phyloP scores from a whole-genome alignment of 768 basidiomycete genomes.

The Lyophyllum atratum region DNA sequence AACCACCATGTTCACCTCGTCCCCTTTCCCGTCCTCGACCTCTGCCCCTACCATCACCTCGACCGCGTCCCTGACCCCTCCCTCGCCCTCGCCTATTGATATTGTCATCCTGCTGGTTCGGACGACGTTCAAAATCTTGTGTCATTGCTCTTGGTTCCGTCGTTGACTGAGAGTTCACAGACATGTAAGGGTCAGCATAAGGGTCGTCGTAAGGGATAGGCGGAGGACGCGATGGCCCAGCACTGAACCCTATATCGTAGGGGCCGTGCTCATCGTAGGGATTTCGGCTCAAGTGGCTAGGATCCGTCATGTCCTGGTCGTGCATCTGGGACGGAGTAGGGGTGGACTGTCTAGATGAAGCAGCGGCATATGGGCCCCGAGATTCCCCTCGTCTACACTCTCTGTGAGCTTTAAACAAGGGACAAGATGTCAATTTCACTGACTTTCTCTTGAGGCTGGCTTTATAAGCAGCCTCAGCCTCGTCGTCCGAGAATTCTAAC shows the following conservation, averaged over 20 bases:
- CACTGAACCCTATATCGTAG: conserved; percentile 65
- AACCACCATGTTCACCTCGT: conserved; percentile 30
- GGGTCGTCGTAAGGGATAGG: conserved; percentile 83
- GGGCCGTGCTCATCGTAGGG: conserved; percentile 69
- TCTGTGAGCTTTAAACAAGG: neutral
- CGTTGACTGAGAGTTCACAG: neutral
- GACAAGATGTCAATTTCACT: conserved; percentile 18
- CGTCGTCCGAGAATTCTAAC: conserved; percentile 94
- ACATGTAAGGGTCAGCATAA: conserved; percentile 52
- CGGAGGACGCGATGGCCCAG: conserved; percentile 59
- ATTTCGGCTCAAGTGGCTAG: conserved; percentile 48
- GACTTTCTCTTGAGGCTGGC: conserved; percentile 62
- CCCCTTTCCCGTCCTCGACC: conserved; percentile 34
- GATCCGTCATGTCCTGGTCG: conserved; percentile 55
- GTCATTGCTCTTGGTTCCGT: neutral
- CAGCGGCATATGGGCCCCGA: conserved; percentile 45
- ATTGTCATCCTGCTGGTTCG: neutral
- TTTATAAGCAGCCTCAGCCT: conserved; percentile 79
- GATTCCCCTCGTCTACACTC: conserved; percentile 53
- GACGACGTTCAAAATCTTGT: neutral
- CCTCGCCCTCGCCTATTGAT: conserved; percentile 2
- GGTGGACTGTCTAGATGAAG: conserved; percentile 57
- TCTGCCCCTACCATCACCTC: conserved; percentile 42
- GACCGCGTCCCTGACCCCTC: conserved; percentile 35
- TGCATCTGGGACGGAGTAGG: conserved; percentile 54